Evolutionary conservation across 768 basidiomycete species (phyloP).

Genomic region (Mycena alexandri): DNA sequence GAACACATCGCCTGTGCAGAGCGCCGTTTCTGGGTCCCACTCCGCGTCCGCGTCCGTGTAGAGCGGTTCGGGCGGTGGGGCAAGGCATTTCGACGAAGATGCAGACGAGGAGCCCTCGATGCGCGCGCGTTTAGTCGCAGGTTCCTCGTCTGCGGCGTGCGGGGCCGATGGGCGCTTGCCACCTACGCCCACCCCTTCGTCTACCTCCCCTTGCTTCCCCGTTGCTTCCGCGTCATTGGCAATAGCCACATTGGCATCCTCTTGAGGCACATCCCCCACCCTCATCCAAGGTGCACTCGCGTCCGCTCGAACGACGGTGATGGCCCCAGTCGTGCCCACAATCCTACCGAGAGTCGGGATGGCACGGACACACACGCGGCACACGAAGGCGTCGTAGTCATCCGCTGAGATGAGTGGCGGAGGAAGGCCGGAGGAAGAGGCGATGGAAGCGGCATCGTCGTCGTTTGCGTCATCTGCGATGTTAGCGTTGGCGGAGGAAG

Average conservation of each 20-base stretch:
- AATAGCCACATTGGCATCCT: conserved; percentile 38
- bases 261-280: conserved; percentile 50
- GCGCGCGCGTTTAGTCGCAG: conserved; percentile 52
- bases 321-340: conserved; percentile 76
- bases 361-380: conserved; percentile 73
- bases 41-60: conserved; percentile 47
- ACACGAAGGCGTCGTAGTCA: conserved; percentile 84
- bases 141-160: conserved; percentile 46
- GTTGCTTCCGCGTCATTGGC: conserved; percentile 24
- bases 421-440: conserved; percentile 75
- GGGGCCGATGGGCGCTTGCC: conserved; percentile 61
- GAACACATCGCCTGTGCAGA: conserved; percentile 81
- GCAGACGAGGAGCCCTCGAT: conserved; percentile 7
- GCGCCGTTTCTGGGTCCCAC: conserved; percentile 42
- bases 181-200: conserved; percentile 45
- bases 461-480: conserved; percentile 49
- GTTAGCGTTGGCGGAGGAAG: not conserved
- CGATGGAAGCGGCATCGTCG: conserved; percentile 70
- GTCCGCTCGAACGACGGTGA: conserved; percentile 73
- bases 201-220: conserved; percentile 42
- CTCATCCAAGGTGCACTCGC: conserved; percentile 64
- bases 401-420: conserved; percentile 73
- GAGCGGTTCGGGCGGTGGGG: conserved; percentile 61
- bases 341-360: conserved; percentile 67
- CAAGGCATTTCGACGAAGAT: conserved; percentile 59